Evolutionary conservation across 1,139 yeast genomes (phyloP).

Genomic region (Sugiyamaella pinicola): DNA sequence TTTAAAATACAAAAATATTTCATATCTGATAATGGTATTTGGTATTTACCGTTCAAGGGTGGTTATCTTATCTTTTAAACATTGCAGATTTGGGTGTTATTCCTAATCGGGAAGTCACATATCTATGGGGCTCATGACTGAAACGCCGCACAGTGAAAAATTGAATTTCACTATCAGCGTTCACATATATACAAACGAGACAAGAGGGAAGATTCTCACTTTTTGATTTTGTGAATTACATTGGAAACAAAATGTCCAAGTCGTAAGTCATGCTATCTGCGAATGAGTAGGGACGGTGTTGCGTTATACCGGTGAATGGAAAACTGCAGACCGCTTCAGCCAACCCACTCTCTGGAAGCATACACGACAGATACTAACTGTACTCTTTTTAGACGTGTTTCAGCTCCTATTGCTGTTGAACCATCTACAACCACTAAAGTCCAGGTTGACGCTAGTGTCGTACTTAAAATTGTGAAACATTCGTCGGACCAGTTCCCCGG

Average conservation of each 20-base stretch:
- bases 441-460: constrained; percentile 49
- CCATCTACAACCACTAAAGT: constrained; percentile 34
- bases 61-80: constrained; percentile 5
- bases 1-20: no score
- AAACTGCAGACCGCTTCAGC: no score
- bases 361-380: not conserved
- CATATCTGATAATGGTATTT: no score
- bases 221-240: not conserved
- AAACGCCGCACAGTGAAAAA: constrained; percentile 15
- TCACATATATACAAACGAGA: not conserved
- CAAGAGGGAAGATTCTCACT: not conserved
- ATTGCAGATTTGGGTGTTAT: not conserved
- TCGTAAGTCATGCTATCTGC: constrained; percentile 7
- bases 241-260: constrained; percentile 6
- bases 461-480: constrained; percentile 71
- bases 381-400: constrained; percentile 9
- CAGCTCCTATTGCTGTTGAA: constrained; percentile 6
- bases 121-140: not conserved
- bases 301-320: no score
- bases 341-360: no score
- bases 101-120: not conserved
- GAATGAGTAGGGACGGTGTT: no score
- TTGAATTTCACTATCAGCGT: constrained; percentile 5
- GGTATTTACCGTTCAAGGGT: not conserved
- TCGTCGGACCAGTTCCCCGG: constrained; percentile 70